These are phyloP conservation scores for Breynia disticha DNA, from an alignment of 441 rosid species.

Conservation along the genomic window DNA sequence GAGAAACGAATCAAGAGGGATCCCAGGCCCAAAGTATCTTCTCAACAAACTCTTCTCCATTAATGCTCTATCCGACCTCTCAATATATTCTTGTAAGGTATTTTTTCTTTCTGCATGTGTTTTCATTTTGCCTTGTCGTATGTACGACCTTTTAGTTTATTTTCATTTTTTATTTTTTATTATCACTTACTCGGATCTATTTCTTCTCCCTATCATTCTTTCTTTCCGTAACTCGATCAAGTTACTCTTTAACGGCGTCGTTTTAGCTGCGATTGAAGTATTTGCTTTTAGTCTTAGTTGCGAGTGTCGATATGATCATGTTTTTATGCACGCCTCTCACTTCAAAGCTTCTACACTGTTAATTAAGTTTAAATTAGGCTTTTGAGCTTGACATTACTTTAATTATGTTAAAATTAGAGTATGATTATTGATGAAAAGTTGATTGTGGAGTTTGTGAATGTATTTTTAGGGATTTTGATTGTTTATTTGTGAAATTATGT, in stretches of 20 bases:
- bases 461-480: too few relatives aligned
- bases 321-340: too few relatives aligned
- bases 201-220: neutral
- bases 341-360: too few relatives aligned
- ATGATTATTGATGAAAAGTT: too few relatives aligned
- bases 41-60: conserved; percentile 7
- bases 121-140: neutral
- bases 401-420: too few relatives aligned
- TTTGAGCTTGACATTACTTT: too few relatives aligned
- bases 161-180: too few relatives aligned
- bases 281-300: neutral
- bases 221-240: neutral
- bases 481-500: too few relatives aligned
- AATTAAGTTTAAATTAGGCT: too few relatives aligned
- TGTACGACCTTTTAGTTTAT: too few relatives aligned
- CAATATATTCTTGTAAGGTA: conserved; percentile 5
- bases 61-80: conserved; percentile 17
- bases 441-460: too few relatives aligned
- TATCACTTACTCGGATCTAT: neutral
- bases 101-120: neutral
- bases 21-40: conserved; percentile 10
- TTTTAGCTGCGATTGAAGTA: neutral
- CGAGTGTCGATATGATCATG: too few relatives aligned
- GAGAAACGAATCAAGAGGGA: conserved; percentile 1
- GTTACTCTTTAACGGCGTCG: neutral